phyloP scores from a whole-genome alignment of 768 basidiomycete genomes.

The Galerina marginata region DNA sequence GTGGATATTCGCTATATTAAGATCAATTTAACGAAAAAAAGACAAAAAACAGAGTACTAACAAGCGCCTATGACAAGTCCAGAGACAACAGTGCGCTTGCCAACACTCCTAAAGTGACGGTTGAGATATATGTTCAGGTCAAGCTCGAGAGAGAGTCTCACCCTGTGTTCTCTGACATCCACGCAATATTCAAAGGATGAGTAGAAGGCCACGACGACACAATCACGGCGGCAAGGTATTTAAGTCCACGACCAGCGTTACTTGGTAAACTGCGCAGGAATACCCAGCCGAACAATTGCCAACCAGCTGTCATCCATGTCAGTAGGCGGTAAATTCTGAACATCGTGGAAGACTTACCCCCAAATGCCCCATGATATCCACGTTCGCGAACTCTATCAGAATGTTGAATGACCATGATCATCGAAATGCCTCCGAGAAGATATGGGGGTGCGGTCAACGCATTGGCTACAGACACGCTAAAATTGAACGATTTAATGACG shows the following conservation, averaged over 20 bases:
- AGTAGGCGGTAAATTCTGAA: background rate
- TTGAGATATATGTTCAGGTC: background rate
- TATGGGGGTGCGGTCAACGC: slow-evolving; percentile 45
- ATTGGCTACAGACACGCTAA: slow-evolving; percentile 41
- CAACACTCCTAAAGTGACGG: slow-evolving; percentile 31
- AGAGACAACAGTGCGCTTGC: slow-evolving; percentile 40
- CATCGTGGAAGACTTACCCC: slow-evolving; percentile 21
- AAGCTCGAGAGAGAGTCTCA: slow-evolving; percentile 1
- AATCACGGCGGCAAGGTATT: slow-evolving; percentile 41
- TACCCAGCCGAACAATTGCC: slow-evolving; percentile 44
- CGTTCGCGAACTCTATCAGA: slow-evolving; percentile 39
- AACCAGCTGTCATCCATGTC: slow-evolving; percentile 31
- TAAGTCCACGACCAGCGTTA: slow-evolving; percentile 31
- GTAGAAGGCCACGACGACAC: slow-evolving; percentile 44
- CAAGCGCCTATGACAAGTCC: slow-evolving; percentile 41
- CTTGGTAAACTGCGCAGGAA: slow-evolving; percentile 37
- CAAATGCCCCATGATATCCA: slow-evolving; percentile 42
- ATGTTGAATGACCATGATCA: slow-evolving; percentile 36
- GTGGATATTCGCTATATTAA: slow-evolving; percentile 30
- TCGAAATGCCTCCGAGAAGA: slow-evolving; percentile 38
- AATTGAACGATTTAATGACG: slow-evolving; percentile 44
- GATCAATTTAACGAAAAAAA: background rate
- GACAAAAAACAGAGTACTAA: slow-evolving; percentile 14
- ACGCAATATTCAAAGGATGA: slow-evolving; percentile 44
- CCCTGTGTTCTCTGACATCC: slow-evolving; percentile 47